Evolutionary conservation across 306 rosid species (phyloP), one percentile per base, ranked within the genome.

Genomic region (Dicorynia guianensis): DNA sequence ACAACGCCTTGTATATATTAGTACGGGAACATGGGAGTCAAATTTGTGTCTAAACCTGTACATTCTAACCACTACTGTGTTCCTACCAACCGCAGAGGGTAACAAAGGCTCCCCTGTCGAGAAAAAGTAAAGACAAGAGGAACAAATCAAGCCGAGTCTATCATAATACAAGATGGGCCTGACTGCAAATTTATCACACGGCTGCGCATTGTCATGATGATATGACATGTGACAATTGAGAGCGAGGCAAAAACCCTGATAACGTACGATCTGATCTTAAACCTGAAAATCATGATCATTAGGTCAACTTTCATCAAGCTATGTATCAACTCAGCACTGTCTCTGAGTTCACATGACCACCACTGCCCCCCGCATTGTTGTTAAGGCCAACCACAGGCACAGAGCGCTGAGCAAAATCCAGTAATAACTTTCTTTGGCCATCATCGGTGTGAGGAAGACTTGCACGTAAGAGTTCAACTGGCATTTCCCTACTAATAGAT

Each of bases 291-390:
- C 56, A 64, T 76, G 69, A 69, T 72, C 61, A 54, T 44, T 33
- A 42, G 76, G 67, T 46, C 39, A 44, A 30, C 7, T 48, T 43
- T 71, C 36, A 36, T 58, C 60, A 50, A 69, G 46, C 56, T 40
- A 48, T 48, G 49, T 14, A 71, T 85, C 83, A 85, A 82, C 95
- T 87, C 55, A 84, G 76, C 76, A 93, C 97, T 49, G 96, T 87
- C 76, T 91, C 98, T 11, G 98, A 91, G 84, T 82, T 91, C 82
- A 89, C 74, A 60, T 82, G 93, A 62, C 92, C 87, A 5, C 84
- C 75, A 43, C 90, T 83, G 19, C 90, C 80, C 30, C 76, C 85
- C 0, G 80, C 61, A 63, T 75, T 89, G 66, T 36, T 63, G 75
- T 64, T 75, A 57, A 89, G 67, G 47, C 78, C 93, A 75, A 88